phyloP scores from a whole-genome alignment of 371 early-diverging fungal species.

The Quaeritorhiza haematococci region DNA sequence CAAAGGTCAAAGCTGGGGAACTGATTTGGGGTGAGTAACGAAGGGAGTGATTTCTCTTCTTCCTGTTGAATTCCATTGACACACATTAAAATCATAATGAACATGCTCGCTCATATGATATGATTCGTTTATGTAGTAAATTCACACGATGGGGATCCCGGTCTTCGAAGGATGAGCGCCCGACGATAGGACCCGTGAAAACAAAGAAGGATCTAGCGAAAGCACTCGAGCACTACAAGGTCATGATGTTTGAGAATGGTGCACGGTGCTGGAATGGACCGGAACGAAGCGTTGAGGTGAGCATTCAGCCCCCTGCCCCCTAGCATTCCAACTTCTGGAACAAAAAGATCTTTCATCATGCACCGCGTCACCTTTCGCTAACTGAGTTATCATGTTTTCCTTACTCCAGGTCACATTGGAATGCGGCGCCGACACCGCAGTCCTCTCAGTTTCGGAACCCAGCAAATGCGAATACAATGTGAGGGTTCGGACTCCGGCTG shows the following conservation, averaged over 20 bases:
- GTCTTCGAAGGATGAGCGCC: too few relatives aligned
- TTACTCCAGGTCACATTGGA: constrained; percentile 47
- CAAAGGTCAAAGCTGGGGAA: constrained; percentile 48
- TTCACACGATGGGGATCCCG: constrained; percentile 30
- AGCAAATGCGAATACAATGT: constrained; percentile 88
- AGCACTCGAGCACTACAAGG: constrained; percentile 32
- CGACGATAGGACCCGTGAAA: too few relatives aligned
- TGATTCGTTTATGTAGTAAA: too few relatives aligned
- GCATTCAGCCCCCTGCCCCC: too few relatives aligned
- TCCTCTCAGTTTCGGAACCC: constrained; percentile 76
- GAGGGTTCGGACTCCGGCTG: constrained; percentile 68
- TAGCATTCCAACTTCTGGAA: neutral
- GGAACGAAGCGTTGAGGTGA: constrained; percentile 54
- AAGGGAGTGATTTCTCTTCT: too few relatives aligned
- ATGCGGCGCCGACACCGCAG: constrained; percentile 66
- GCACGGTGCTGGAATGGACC: constrained; percentile 93
- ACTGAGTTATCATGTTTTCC: too few relatives aligned
- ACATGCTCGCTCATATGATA: too few relatives aligned
- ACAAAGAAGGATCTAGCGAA: constrained; percentile 10
- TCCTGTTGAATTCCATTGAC: too few relatives aligned
- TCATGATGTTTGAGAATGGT: constrained; percentile 67
- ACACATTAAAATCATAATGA: too few relatives aligned
- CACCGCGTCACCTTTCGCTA: too few relatives aligned
- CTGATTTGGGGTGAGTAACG: constrained; percentile 69
- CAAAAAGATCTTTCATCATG: neutral